phyloP scores from a whole-genome alignment of 2,329 filamentous ascomycete genomes.

The Kalaharituber pfeilii region DNA sequence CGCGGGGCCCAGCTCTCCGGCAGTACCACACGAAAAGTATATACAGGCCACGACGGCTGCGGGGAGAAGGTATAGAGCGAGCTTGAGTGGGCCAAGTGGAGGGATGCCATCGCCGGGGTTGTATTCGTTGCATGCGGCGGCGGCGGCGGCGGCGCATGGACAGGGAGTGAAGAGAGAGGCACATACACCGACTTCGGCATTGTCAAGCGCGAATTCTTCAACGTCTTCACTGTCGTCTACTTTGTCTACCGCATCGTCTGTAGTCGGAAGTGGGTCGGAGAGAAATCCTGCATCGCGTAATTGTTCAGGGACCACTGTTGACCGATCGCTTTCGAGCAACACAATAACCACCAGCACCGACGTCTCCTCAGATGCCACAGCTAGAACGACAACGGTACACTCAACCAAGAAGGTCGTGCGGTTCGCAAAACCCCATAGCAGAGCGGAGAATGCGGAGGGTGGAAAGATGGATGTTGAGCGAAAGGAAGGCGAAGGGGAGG shows the following conservation, averaged over 20 bases:
- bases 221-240: neutral
- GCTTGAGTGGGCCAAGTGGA: neutral
- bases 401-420: neutral
- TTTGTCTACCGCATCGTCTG: neutral
- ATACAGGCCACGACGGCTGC: conserved; percentile 20
- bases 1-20: neutral
- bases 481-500: conserved; percentile 26
- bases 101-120: neutral
- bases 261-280: neutral
- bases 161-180: too few relatives aligned
- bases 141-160: too few relatives aligned
- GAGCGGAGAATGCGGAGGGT: conserved; percentile 23
- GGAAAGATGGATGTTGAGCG: conserved; percentile 26
- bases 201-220: conserved; percentile 14
- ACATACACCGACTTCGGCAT: conserved; percentile 24
- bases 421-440: conserved; percentile 25
- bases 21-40: neutral
- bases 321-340: neutral
- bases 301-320: neutral
- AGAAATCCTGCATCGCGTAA: neutral
- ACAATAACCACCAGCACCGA: too few relatives aligned
- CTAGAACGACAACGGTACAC: neutral
- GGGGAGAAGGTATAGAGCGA: conserved; percentile 11
- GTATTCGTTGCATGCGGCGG: too few relatives aligned
- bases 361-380: too few relatives aligned